Conservation (phyloP, 306 rosid species). For the Lupinus albus region DNA sequence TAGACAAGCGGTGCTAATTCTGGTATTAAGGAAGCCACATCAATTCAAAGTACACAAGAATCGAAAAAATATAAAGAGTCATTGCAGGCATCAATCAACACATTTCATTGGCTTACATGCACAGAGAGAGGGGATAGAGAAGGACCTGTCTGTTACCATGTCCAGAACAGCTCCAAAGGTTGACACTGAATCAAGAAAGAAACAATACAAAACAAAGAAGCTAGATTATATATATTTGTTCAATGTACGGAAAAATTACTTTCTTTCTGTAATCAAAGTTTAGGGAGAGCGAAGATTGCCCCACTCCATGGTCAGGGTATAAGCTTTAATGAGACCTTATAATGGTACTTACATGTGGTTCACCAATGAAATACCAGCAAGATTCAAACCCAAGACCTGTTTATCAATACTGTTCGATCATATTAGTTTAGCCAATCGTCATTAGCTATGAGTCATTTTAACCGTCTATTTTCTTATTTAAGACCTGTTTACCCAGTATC, state of each 20-base stretch:
- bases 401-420: constrained; percentile 4
- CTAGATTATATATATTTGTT: constrained; percentile 23
- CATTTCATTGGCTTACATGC: constrained; percentile 33
- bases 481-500: constrained; percentile 11
- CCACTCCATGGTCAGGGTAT: constrained; percentile 25
- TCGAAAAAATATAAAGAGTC: constrained; percentile 23
- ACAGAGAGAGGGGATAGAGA: constrained; percentile 22
- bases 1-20: constrained; percentile 97
- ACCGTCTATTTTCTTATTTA: constrained; percentile 27
- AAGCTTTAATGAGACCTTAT: not conserved
- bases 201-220: constrained; percentile 25
- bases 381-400: constrained; percentile 22
- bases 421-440: constrained; percentile 33
- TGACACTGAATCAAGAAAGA: constrained; percentile 68
- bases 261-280: not conserved
- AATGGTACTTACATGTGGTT: constrained; percentile 13
- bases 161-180: constrained; percentile 99
- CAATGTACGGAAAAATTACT: constrained; percentile 9
- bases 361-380: constrained; percentile 13
- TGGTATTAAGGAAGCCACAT: constrained; percentile 50
- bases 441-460: constrained; percentile 29
- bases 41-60: constrained; percentile 41
- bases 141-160: constrained; percentile 95
- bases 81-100: constrained; percentile 21
- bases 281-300: not conserved